These are phyloP conservation scores for Bretschneidera sinensis DNA, from an alignment of 345 rosid genomes.

Conservation along the genomic window DNA sequence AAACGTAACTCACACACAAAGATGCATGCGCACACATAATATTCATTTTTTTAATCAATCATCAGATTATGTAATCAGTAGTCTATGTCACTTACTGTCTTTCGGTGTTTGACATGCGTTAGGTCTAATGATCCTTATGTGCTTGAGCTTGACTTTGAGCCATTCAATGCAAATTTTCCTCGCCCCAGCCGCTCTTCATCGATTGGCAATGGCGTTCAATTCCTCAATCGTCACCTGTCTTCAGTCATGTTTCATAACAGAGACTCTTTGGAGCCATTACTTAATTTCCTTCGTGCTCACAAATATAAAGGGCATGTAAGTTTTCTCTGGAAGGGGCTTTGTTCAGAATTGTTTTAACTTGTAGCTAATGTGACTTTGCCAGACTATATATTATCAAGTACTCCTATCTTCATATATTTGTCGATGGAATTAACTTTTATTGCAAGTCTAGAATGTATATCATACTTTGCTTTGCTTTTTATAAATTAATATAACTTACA, in stretches of 20 bases:
- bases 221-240: conserved; percentile 94
- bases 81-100: too few relatives aligned
- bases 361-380: not conserved
- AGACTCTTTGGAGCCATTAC: conserved; percentile 85
- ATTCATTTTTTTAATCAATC: not conserved
- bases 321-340: conserved; percentile 11
- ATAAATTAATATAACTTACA: not conserved
- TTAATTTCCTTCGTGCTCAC: conserved; percentile 79
- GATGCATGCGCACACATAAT: not conserved
- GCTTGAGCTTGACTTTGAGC: conserved; percentile 98
- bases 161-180: conserved; percentile 84
- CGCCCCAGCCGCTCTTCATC: conserved; percentile 89
- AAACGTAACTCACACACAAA: not conserved
- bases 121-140: conserved; percentile 41
- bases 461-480: not conserved
- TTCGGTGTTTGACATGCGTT: not conserved
- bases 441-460: not conserved
- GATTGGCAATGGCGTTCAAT: conserved; percentile 98
- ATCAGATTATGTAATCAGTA: too few relatives aligned
- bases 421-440: not conserved
- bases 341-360: not conserved
- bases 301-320: conserved; percentile 89
- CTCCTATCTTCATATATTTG: too few relatives aligned
- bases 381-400: not conserved
- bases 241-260: conserved; percentile 90